Percentiles rank a stretch among this genome's conserved stretches.
phyloP scores from a whole-genome alignment of 805 yeast species.

The Wickerhamiella azymoides region DNA sequence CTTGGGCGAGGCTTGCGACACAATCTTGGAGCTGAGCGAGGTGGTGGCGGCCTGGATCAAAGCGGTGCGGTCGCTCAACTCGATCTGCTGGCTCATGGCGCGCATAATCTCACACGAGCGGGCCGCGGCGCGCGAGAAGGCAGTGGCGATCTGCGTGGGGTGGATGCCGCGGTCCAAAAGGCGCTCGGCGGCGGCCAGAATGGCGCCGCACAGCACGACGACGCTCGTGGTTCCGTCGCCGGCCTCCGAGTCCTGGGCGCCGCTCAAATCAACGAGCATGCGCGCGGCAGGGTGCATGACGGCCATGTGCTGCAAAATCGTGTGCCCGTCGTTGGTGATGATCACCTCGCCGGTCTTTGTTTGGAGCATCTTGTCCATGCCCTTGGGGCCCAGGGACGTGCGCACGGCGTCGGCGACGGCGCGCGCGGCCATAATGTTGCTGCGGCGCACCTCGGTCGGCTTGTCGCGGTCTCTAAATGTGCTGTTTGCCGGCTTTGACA shows the following conservation, averaged over 20 bases:
- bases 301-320: slow-evolving; percentile 94
- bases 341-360: slow-evolving; percentile 85
- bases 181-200: slow-evolving; percentile 89
- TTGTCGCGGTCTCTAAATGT: slow-evolving; percentile 87
- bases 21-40: slow-evolving; percentile 87
- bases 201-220: slow-evolving; percentile 87
- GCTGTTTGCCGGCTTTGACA: slow-evolving; percentile 50
- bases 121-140: slow-evolving; percentile 77
- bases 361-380: slow-evolving; percentile 96
- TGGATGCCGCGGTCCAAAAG: slow-evolving; percentile 78
- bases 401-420: slow-evolving; percentile 93
- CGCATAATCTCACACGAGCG: slow-evolving; percentile 69
- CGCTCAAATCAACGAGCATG: slow-evolving; percentile 94
- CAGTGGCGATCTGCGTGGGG: slow-evolving; percentile 88
- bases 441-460: slow-evolving; percentile 85
- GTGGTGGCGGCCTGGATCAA: slow-evolving; percentile 87
- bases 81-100: slow-evolving; percentile 72
- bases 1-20: slow-evolving; percentile 74
- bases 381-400: slow-evolving; percentile 94
- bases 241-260: slow-evolving; percentile 98
- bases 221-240: slow-evolving; percentile 99
- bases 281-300: slow-evolving; percentile 97
- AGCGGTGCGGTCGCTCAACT: slow-evolving; percentile 68
- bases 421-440: slow-evolving; percentile 81
- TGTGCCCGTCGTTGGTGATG: slow-evolving; percentile 96